These are phyloP conservation scores for Phytopythium chamaehyphon DNA, from an alignment of 352 stramenopile genomes.

Conservation along the genomic window DNA sequence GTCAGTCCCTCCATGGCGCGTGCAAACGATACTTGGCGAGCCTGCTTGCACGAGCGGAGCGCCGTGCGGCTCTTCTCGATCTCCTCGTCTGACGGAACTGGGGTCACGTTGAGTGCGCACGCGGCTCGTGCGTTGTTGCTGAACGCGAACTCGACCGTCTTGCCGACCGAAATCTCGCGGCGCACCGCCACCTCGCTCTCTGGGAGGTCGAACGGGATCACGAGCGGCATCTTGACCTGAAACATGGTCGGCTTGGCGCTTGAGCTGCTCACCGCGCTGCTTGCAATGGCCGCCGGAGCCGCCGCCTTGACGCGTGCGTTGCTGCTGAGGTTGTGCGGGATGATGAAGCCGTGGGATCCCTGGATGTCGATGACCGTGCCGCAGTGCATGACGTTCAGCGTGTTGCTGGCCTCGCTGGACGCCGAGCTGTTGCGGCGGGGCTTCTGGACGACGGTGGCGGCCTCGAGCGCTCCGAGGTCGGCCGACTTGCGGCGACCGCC, in stretches of 20 bases:
- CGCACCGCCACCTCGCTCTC: constrained; percentile 32
- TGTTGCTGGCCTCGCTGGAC: constrained; percentile 34
- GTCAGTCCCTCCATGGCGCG: constrained; percentile 71
- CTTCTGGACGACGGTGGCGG: constrained; percentile 1
- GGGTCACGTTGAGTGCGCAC: constrained; percentile 53
- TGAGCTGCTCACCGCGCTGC: constrained; percentile 4
- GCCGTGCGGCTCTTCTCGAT: constrained; percentile 69
- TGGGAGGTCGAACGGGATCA: constrained; percentile 66
- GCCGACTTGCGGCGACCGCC: constrained; percentile 24
- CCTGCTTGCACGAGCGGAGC: constrained; percentile 69
- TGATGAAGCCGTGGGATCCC: constrained; percentile 69
- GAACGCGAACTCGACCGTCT: constrained; percentile 68
- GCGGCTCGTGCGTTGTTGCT: constrained; percentile 24
- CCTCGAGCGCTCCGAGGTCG: constrained; percentile 27
- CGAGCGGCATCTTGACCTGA: constrained; percentile 48
- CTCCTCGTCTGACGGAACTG: constrained; percentile 52
- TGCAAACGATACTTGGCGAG: constrained; percentile 67
- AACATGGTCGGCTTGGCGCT: constrained; percentile 10
- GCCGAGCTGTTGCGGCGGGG: constrained; percentile 10
- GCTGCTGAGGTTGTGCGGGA: constrained; percentile 57
- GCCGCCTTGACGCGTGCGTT: constrained; percentile 14
- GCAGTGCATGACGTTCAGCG: constrained; percentile 68
- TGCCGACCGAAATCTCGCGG: constrained; percentile 54
- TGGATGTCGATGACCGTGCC: constrained; percentile 78
- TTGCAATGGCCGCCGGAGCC: constrained; percentile 4